Percentiles rank a stretch among this genome's conserved stretches.
Evolutionary conservation across 2,329 filamentous ascomycete species (phyloP).

Genomic region (Cercospora sp.): DNA sequence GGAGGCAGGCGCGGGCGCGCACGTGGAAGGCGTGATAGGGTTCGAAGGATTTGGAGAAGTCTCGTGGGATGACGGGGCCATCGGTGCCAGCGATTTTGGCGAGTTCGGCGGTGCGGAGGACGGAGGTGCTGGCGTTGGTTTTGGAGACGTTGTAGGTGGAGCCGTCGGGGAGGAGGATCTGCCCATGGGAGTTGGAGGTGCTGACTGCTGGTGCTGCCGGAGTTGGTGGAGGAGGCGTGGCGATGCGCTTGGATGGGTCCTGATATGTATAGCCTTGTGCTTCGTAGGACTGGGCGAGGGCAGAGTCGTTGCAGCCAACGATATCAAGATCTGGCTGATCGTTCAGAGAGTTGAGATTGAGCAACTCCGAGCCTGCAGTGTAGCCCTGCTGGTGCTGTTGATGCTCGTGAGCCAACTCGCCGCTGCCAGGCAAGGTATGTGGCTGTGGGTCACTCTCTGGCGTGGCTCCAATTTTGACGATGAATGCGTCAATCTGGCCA

Average conservation of each 20-base stretch:
- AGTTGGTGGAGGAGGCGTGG: conserved; percentile 17
- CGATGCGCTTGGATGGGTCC: neutral
- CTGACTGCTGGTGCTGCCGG: neutral
- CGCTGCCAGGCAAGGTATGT: neutral
- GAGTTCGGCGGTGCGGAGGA: conserved; percentile 5
- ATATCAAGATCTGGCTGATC: conserved; percentile 7
- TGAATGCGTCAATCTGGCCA: conserved; percentile 8
- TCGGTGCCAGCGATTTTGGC: conserved; percentile 1
- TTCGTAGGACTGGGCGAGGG: conserved; percentile 7
- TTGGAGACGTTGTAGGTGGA: conserved; percentile 17
- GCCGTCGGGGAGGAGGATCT: neutral
- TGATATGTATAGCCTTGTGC: conserved; percentile 5
- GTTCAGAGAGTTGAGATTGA: neutral
- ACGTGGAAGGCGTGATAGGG: conserved; percentile 31
- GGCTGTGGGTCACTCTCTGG: neutral
- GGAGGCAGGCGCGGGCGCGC: conserved; percentile 24
- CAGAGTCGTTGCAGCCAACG: conserved; percentile 12
- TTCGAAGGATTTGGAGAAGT: conserved; percentile 23
- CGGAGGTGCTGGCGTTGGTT: conserved; percentile 7
- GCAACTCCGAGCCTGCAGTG: neutral
- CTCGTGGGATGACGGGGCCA: conserved; percentile 24
- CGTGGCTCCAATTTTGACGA: neutral
- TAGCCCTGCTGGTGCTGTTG: neutral
- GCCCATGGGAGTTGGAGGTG: neutral
- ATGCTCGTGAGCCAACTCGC: neutral